phyloP scores from a whole-genome alignment of 2,329 filamentous ascomycete species.

The Arthrinium phaeospermum region DNA sequence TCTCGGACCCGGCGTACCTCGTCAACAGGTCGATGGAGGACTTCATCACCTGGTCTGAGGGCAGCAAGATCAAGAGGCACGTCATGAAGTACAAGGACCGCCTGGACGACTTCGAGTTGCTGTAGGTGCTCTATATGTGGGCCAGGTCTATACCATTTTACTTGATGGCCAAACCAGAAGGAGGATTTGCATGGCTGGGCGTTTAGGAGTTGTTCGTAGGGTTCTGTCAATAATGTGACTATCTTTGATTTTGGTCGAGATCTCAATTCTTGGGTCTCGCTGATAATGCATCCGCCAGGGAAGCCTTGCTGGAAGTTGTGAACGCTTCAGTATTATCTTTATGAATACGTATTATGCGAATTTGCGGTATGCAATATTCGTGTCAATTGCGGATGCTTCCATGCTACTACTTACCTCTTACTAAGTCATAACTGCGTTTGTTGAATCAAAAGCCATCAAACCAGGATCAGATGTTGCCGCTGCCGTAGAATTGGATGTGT shows the following conservation, averaged over 20 bases:
- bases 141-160: not conserved
- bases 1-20: constrained; percentile 88
- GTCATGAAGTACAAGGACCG: constrained; percentile 95
- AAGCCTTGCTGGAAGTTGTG: not conserved
- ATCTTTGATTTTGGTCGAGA: not conserved
- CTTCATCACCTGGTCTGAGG: constrained; percentile 94
- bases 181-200: constrained; percentile 11
- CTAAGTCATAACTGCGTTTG: no score
- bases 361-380: not conserved
- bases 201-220: not conserved
- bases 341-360: not conserved
- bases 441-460: not conserved
- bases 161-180: not conserved
- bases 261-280: not conserved
- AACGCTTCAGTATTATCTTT: not conserved
- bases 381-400: not conserved
- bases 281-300: not conserved
- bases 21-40: constrained; percentile 92
- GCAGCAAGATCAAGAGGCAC: constrained; percentile 95
- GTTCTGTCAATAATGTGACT: not conserved
- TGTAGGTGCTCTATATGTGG: constrained; percentile 54
- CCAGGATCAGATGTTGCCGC: not conserved
- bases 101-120: constrained; percentile 92
- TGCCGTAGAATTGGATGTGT: not conserved
- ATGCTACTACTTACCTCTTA: no score